Evolutionary conservation across 2,329 filamentous ascomycete genomes (phyloP), one percentile per base, ranked within the genome.

Genomic region (Aspergillus pseudonomiae): DNA sequence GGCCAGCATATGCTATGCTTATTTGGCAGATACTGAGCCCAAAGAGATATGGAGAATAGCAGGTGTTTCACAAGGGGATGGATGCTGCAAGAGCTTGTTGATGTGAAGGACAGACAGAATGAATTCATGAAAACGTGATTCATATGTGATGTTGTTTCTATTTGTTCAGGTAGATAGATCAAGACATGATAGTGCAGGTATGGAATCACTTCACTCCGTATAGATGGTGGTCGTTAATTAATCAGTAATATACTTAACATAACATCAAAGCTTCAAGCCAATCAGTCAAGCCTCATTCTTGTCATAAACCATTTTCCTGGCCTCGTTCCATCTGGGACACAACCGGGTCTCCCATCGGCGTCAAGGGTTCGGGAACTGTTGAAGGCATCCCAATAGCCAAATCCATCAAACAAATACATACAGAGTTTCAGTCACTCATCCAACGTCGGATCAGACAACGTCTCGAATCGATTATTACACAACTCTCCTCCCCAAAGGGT

Each of bases 221-320:
- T 26, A 59, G 32, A 58, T 58, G 54, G 50, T 62, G 48, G 59
- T 62, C 61, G 39, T 62, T 46, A 62, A 64, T 64, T 64, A 64
- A 63, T 64, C 63, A 64, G 57, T 66, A 66, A 63, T 64, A 54
- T 66, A 65, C 65, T 65, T 62, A 64, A 64, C 65, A 68, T 70
- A 70, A 68, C 63, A 63, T 68, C 62, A 60, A 63, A 60, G 59
- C 63, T 62, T 60, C 58, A 59, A 64, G 59, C 52, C 55, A 62
- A 61, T 64, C 63, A 62, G 46, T 62, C 59, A 59, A 59, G 54
- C 45, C 61, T 55, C 56, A 50, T 62, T 50, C 59, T 57, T 57
- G 62, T 69, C 67, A 59, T 69, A 67, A 70, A 57, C 64, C 64
- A 61, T 66, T 61, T 60, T 60, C 64, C 53, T 43, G 59, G 54